These are phyloP conservation scores for Solanum pinnatisectum DNA, from an alignment of 257 asterid genomes.

Conservation along the genomic window DNA sequence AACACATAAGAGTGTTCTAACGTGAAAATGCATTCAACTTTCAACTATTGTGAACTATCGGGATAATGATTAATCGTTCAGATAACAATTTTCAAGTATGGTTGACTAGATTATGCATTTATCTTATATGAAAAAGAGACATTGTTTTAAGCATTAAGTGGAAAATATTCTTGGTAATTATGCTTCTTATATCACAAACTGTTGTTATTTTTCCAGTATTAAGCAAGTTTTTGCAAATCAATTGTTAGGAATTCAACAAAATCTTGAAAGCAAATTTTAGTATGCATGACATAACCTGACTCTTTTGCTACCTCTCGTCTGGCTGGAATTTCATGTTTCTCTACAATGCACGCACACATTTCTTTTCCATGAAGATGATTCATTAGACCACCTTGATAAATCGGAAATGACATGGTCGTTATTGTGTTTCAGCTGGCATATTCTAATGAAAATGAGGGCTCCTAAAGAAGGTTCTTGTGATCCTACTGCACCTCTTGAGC, in stretches of 20 bases:
- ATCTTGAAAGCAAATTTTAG: not conserved
- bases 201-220: not conserved
- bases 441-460: slow-evolving; percentile 66
- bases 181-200: not conserved
- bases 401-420: not conserved
- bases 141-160: not conserved
- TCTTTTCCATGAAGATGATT: not conserved
- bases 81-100: not conserved
- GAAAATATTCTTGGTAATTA: not conserved
- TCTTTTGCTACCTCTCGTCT: not conserved
- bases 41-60: not conserved
- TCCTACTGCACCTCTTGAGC: slow-evolving; percentile 69
- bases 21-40: not conserved
- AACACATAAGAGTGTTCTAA: not conserved
- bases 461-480: slow-evolving; percentile 55
- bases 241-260: not conserved
- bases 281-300: not conserved
- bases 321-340: not conserved
- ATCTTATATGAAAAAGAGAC: not conserved
- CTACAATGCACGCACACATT: not conserved
- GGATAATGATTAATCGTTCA: not conserved
- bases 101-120: not conserved
- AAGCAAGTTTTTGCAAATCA: not conserved
- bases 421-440: slow-evolving; percentile 66
- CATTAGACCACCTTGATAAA: not conserved